A percentile compares a stretch with the other conserved stretches of the same genome.
These are phyloP conservation scores for Termitomyces sp. DNA, from an alignment of 768 basidiomycete species.

Conservation along the genomic window DNA sequence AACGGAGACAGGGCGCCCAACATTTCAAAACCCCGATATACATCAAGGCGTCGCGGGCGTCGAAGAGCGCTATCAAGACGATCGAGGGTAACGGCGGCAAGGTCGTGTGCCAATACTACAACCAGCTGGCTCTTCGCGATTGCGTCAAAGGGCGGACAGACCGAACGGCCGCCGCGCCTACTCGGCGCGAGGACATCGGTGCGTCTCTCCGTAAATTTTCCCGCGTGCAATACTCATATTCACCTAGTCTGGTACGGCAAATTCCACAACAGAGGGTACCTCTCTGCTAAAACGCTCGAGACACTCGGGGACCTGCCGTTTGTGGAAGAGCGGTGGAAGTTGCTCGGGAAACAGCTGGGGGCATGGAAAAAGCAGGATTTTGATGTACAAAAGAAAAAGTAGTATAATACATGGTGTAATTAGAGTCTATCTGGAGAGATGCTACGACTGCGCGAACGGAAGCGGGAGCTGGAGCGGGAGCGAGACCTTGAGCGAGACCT, in stretches of 20 bases:
- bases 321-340: constrained; percentile 66
- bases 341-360: constrained; percentile 56
- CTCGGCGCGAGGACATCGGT: constrained; percentile 84
- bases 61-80: constrained; percentile 78
- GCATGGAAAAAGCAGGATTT: constrained; percentile 46
- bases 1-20: constrained; percentile 58
- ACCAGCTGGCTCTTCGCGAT: constrained; percentile 76
- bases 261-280: constrained; percentile 69
- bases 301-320: constrained; percentile 48
- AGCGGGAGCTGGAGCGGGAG: constrained; percentile 43
- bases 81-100: constrained; percentile 80
- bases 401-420: constrained; percentile 10
- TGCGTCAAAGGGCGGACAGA: constrained; percentile 70
- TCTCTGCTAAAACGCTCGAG: constrained; percentile 55
- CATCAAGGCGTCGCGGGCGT: constrained; percentile 80
- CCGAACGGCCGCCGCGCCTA: constrained; percentile 71
- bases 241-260: constrained; percentile 72
- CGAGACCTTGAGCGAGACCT: no score
- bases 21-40: constrained; percentile 68
- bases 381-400: constrained; percentile 36
- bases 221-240: neutral
- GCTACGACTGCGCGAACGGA: constrained; percentile 54
- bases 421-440: constrained; percentile 57
- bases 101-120: constrained; percentile 90
- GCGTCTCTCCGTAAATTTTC: constrained; percentile 22